Evolutionary conservation across 2,329 filamentous ascomycete genomes (phyloP).

Genomic region (Botryotinia calthae): DNA sequence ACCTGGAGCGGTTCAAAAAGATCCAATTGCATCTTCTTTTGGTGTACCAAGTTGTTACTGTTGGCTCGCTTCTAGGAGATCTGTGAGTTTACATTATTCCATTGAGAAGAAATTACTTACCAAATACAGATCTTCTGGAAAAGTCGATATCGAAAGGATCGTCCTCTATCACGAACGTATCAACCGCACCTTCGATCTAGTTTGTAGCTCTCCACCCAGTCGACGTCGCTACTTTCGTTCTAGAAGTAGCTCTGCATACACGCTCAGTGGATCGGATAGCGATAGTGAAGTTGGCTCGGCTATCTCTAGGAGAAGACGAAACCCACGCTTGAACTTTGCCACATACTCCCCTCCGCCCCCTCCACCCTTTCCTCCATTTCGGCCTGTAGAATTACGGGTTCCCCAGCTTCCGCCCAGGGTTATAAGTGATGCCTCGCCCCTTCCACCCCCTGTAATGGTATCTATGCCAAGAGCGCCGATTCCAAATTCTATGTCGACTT

Average conservation of each 20-base stretch:
- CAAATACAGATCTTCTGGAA: slow-evolving; percentile 26
- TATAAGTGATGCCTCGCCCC: too few relatives aligned
- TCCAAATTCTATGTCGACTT: background rate
- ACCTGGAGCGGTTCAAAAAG: slow-evolving; percentile 26
- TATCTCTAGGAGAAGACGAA: slow-evolving; percentile 6
- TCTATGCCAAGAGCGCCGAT: background rate
- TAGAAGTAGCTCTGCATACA: slow-evolving; percentile 20
- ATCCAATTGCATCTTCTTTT: slow-evolving; percentile 32
- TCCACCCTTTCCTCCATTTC: background rate
- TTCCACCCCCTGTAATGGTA: background rate
- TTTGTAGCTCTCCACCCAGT: slow-evolving; percentile 24
- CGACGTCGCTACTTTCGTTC: background rate
- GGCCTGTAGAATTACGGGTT: background rate
- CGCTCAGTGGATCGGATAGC: slow-evolving; percentile 16
- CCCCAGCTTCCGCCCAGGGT: too few relatives aligned
- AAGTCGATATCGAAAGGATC: slow-evolving; percentile 29
- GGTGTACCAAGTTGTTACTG: slow-evolving; percentile 30
- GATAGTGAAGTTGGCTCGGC: slow-evolving; percentile 23
- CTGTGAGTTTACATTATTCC: slow-evolving; percentile 23
- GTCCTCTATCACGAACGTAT: slow-evolving; percentile 30
- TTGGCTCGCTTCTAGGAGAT: slow-evolving; percentile 27
- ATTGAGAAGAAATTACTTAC: background rate
- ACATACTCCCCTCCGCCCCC: background rate
- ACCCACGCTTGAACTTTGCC: background rate
- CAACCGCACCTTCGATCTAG: slow-evolving; percentile 26